These are phyloP conservation scores for Leccinum subgranulosum DNA, from an alignment of 768 basidiomycete genomes.

Conservation along the genomic window DNA sequence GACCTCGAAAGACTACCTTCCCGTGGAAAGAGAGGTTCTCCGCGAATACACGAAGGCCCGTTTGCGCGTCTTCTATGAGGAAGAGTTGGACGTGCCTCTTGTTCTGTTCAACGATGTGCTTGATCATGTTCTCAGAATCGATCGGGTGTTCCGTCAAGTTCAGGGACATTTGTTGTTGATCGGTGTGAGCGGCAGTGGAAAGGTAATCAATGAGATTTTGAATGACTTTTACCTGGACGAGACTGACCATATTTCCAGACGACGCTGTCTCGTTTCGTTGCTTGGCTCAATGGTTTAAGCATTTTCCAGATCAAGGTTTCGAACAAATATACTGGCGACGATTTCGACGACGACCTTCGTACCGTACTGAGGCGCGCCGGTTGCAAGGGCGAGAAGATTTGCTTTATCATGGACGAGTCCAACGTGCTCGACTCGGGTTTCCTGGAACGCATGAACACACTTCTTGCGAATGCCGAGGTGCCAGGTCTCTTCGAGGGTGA, in stretches of 20 bases:
- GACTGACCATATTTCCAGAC: constrained; percentile 53
- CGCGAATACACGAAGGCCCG: constrained; percentile 97
- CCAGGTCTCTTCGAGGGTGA: constrained; percentile 99
- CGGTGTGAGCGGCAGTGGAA: constrained; percentile 97
- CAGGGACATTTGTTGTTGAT: constrained; percentile 96
- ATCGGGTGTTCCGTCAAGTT: constrained; percentile 97
- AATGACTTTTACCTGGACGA: constrained; percentile 2
- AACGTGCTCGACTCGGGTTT: constrained; percentile 99
- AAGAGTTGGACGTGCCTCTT: constrained; percentile 95
- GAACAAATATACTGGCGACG: constrained; percentile 97
- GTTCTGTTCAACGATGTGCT: constrained; percentile 98
- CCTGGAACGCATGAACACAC: constrained; percentile 99
- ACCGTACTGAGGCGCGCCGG: constrained; percentile 93
- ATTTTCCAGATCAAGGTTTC: constrained; percentile 99
- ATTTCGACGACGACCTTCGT: constrained; percentile 97
- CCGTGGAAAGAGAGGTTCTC: constrained; percentile 89
- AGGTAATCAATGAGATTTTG: constrained; percentile 51
- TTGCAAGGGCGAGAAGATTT: constrained; percentile 98
- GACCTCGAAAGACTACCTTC: constrained; percentile 96
- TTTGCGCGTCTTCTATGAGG: constrained; percentile 97
- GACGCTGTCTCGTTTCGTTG: constrained; percentile 95
- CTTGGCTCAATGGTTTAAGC: constrained; percentile 99
- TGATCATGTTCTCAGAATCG: constrained; percentile 96
- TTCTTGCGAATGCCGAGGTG: constrained; percentile 99
- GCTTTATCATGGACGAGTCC: constrained; percentile 99